Percentiles rank a stretch among this genome's conserved stretches.
These are phyloP conservation scores for Guillardia theta DNA, from an alignment of 78 protist genomes.

Conservation along the genomic window DNA sequence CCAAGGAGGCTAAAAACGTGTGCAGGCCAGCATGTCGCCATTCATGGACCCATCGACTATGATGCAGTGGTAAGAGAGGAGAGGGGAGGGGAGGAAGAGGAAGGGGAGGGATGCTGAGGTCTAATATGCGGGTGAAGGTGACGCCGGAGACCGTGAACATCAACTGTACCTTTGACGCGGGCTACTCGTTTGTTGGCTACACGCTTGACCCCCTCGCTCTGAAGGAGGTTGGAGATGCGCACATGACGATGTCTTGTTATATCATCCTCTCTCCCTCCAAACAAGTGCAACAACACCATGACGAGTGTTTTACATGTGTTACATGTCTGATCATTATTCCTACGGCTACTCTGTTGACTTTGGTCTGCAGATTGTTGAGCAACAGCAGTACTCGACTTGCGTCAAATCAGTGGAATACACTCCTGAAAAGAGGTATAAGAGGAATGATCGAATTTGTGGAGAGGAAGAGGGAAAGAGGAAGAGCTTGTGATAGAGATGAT, in stretches of 20 bases:
- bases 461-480: too few relatives aligned
- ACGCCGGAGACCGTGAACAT: slow-evolving; percentile 23
- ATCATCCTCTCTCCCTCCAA: background rate
- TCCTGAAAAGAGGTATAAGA: too few relatives aligned
- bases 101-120: too few relatives aligned
- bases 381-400: background rate
- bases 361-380: background rate
- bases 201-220: background rate
- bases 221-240: background rate
- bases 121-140: too few relatives aligned
- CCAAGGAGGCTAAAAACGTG: too few relatives aligned
- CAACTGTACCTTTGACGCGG: slow-evolving; percentile 43
- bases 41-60: background rate
- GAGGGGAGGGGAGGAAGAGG: too few relatives aligned
- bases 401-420: slow-evolving; percentile 6
- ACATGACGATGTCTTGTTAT: background rate
- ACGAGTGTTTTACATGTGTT: background rate
- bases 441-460: too few relatives aligned
- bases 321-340: background rate
- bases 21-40: slow-evolving; percentile 35
- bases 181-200: background rate
- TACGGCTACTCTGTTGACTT: background rate
- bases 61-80: too few relatives aligned
- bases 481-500: too few relatives aligned
- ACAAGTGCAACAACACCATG: background rate